Evolutionary conservation across 352 stramenopile genomes (phyloP).

Genomic region (Phytophthora megakarya): DNA sequence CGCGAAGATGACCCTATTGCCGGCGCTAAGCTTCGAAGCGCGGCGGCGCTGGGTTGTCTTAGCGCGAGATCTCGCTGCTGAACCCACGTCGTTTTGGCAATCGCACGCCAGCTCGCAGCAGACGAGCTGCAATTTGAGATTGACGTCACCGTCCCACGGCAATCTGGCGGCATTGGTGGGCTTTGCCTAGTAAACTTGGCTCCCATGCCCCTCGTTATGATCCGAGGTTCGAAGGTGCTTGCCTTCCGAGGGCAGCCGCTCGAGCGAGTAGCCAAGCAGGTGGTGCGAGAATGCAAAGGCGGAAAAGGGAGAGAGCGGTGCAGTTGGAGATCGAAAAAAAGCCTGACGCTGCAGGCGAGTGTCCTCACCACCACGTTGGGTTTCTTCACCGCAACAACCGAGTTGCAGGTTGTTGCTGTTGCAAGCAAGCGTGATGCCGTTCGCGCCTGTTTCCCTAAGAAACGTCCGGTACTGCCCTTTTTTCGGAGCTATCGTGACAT

Average conservation of each 20-base stretch:
- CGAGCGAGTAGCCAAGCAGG: slow-evolving; percentile 6
- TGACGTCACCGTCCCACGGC: slow-evolving; percentile 12
- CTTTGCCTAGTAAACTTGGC: too few relatives aligned
- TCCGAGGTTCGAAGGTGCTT: not conserved
- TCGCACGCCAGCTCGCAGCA: slow-evolving; percentile 22
- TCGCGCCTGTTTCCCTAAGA: slow-evolving; percentile 19
- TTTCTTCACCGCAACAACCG: not conserved
- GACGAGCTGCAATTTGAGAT: slow-evolving; percentile 1
- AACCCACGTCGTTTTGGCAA: slow-evolving; percentile 37
- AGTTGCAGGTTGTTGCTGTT: not conserved
- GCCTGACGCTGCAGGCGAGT: not conserved
- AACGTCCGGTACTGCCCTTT: slow-evolving; percentile 17
- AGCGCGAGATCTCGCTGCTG: slow-evolving; percentile 9
- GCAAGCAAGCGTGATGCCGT: slow-evolving; percentile 14
- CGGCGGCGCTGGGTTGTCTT: not conserved
- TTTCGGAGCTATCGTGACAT: slow-evolving; percentile 23
- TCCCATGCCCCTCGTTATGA: too few relatives aligned
- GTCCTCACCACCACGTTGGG: not conserved
- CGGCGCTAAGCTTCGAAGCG: slow-evolving; percentile 13
- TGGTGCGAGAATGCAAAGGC: not conserved
- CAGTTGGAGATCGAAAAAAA: slow-evolving; percentile 35
- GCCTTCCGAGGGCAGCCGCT: slow-evolving; percentile 1
- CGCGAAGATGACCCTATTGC: slow-evolving; percentile 7
- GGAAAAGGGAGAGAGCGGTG: slow-evolving; percentile 24
- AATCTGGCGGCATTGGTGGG: not conserved